Percentiles rank a stretch among this genome's conserved stretches.
Evolutionary conservation across 192 early-diverging fungal species (phyloP).

Genomic region (Phlyctochytrium arcticum): DNA sequence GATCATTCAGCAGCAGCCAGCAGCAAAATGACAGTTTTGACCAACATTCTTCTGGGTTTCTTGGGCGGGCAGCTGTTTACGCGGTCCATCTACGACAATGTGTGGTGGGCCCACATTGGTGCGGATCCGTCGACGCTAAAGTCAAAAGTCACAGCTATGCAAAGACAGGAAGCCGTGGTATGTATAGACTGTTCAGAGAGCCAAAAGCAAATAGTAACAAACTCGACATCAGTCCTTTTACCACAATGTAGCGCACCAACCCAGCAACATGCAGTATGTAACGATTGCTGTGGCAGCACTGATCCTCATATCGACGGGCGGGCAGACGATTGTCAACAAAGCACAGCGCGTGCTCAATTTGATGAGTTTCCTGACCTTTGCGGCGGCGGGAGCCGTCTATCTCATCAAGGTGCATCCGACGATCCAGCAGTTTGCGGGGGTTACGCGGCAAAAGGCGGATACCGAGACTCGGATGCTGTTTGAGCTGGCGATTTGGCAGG

Average conservation of each 20-base stretch:
- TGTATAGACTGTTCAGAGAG: background rate
- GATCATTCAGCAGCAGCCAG: too few species aligned
- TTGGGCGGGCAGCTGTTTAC: slow-evolving; percentile 20
- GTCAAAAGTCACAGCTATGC: slow-evolving; percentile 8
- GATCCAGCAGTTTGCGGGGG: background rate
- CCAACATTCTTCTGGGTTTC: slow-evolving; percentile 13
- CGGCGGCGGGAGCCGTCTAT: background rate
- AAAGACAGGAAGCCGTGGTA: slow-evolving; percentile 19
- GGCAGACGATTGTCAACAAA: background rate
- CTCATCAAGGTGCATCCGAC: background rate
- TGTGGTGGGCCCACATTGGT: slow-evolving; percentile 2
- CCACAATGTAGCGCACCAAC: slow-evolving; percentile 4
- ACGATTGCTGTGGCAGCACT: background rate
- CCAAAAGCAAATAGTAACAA: background rate
- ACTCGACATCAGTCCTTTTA: slow-evolving; percentile 9
- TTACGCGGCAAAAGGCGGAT: slow-evolving; percentile 1
- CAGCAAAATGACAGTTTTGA: background rate
- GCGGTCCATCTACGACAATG: slow-evolving; percentile 12
- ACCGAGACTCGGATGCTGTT: background rate
- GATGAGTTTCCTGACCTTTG: slow-evolving; percentile 8
- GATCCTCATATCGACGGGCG: slow-evolving; percentile 4
- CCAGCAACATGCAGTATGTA: background rate
- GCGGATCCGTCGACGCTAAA: slow-evolving; percentile 6
- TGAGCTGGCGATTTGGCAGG: slow-evolving; percentile 20
- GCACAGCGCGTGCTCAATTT: slow-evolving; percentile 2